Conservation (phyloP, 306 rosid species). For the Hippophae gyantsensis region DNA sequence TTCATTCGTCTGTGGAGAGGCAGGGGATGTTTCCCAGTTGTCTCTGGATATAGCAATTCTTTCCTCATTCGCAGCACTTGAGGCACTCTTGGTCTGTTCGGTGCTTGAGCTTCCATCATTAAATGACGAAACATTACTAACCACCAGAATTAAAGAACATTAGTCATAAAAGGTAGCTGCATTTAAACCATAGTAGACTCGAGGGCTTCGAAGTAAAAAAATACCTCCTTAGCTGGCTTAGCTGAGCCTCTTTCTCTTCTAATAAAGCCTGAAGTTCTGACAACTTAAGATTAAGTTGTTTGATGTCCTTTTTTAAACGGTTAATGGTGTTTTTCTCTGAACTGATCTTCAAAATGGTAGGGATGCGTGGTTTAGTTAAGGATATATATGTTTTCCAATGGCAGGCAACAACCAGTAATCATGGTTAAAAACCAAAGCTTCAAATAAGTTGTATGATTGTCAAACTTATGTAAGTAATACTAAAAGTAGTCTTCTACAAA, state of each 20-base stretch:
- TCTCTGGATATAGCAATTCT: constrained; percentile 28
- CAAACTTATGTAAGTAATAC: too few relatives aligned
- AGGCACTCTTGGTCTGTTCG: constrained; percentile 39
- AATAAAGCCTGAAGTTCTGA: constrained; percentile 76
- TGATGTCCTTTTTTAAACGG: constrained; percentile 63
- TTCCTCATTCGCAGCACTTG: constrained; percentile 47
- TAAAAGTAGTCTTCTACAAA: too few relatives aligned
- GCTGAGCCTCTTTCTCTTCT: constrained; percentile 64
- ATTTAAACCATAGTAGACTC: not conserved
- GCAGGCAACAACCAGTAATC: not conserved
- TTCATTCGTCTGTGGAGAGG: constrained; percentile 25
- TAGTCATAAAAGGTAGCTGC: constrained; percentile 1
- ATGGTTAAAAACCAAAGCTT: too few relatives aligned
- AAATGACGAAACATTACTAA: constrained; percentile 23
- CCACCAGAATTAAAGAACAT: not conserved
- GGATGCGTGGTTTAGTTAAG: constrained; percentile 74
- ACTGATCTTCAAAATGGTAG: constrained; percentile 74
- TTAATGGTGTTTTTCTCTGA: constrained; percentile 62
- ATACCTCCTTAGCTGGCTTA: constrained; percentile 62
- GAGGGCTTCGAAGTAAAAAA: constrained; percentile 8
- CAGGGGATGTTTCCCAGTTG: constrained; percentile 30
- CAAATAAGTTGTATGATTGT: too few relatives aligned
- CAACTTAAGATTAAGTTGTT: constrained; percentile 61
- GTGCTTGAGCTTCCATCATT: constrained; percentile 43
- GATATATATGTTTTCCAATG: constrained; percentile 15